Conservation (phyloP, 164 flowering plant species). For the Umbellularia californica region DNA sequence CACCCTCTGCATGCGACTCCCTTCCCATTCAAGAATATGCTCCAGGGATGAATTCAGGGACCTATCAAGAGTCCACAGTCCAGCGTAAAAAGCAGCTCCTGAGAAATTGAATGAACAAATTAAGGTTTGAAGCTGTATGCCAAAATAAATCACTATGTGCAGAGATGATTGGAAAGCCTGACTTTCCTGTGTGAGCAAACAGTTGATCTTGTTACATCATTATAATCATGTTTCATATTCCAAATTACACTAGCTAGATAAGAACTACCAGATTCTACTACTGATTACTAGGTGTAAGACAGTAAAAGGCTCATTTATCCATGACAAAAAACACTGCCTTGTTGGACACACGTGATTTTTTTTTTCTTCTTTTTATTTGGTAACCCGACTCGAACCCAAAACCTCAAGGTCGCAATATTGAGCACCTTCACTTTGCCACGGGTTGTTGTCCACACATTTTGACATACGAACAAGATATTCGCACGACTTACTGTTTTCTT, state of each 20-base stretch:
- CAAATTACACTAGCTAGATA: background rate
- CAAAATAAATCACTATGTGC: background rate
- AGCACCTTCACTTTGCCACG: too few relatives aligned
- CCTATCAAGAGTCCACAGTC: slow-evolving; percentile 39
- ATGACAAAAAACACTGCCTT: too few relatives aligned
- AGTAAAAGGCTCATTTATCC: too few relatives aligned
- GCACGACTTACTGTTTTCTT: too few relatives aligned
- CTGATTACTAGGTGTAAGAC: background rate
- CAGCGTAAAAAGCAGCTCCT: slow-evolving; percentile 52
- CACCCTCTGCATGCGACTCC: slow-evolving; percentile 58
- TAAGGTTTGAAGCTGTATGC: background rate
- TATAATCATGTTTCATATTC: background rate
- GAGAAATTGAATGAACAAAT: slow-evolving; percentile 10
- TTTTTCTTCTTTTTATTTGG: too few relatives aligned
- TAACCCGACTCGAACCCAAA: too few relatives aligned
- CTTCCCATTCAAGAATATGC: slow-evolving; percentile 54
- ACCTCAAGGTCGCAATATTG: too few relatives aligned
- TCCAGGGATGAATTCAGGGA: slow-evolving; percentile 46
- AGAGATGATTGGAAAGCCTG: background rate
- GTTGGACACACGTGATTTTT: too few relatives aligned
- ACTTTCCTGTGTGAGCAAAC: too few relatives aligned
- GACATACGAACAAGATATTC: too few relatives aligned
- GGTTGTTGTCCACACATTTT: too few relatives aligned
- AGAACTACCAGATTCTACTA: background rate
- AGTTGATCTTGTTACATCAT: background rate